phyloP scores from a whole-genome alignment of 768 basidiomycete species.

The Suillus placidus region DNA sequence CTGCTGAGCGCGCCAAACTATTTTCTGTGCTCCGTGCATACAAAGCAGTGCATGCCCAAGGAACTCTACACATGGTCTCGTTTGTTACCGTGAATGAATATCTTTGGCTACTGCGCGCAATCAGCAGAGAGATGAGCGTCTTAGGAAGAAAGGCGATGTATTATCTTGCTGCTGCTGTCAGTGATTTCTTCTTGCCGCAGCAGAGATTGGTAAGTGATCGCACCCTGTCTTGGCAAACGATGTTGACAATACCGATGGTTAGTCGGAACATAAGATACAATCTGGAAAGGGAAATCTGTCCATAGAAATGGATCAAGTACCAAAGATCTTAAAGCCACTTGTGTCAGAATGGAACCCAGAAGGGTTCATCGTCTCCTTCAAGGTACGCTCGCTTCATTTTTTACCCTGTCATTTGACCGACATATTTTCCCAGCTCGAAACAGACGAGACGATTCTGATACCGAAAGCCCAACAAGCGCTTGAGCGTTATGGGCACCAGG shows the following conservation, averaged over 20 bases:
- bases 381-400: constrained; percentile 52
- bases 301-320: constrained; percentile 99
- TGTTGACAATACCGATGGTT: constrained; percentile 11
- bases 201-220: constrained; percentile 78
- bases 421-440: constrained; percentile 73
- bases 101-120: constrained; percentile 84
- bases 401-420: neutral
- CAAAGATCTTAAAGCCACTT: constrained; percentile 91
- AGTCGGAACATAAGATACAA: constrained; percentile 99
- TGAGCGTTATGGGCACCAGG: constrained; percentile 94
- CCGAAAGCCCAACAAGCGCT: constrained; percentile 90
- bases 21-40: constrained; percentile 76
- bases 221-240: neutral
- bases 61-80: constrained; percentile 79
- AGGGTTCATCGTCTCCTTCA: constrained; percentile 96
- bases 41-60: constrained; percentile 75
- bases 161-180: constrained; percentile 97
- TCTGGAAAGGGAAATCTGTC: constrained; percentile 91
- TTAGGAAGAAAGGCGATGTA: constrained; percentile 81
- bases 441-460: constrained; percentile 77
- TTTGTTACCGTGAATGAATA: constrained; percentile 98
- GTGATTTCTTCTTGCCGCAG: constrained; percentile 94
- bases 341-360: constrained; percentile 92
- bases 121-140: constrained; percentile 75
- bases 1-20: constrained; percentile 64